phyloP scores from a whole-genome alignment of 257 asterid genomes.

The Echium plantagineum region DNA sequence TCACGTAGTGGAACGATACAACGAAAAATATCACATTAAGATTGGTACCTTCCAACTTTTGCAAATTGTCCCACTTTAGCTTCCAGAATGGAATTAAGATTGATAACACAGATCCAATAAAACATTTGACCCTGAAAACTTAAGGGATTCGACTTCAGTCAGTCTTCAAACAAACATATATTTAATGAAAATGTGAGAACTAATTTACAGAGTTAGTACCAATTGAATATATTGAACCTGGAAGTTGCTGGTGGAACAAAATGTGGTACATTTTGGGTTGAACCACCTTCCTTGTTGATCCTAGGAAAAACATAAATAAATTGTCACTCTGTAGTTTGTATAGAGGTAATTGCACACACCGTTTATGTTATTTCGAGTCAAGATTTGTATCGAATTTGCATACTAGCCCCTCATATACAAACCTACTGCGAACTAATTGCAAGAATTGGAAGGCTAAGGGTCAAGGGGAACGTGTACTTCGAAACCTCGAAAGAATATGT shows the following conservation, averaged over 20 bases:
- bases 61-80: conserved; percentile 34
- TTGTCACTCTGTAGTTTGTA: background rate
- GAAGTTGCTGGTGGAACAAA: conserved; percentile 16
- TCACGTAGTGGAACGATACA: too few species aligned
- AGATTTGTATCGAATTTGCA: too few species aligned
- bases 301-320: conserved; percentile 17
- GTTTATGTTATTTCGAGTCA: too few species aligned
- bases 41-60: conserved; percentile 43
- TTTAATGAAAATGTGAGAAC: background rate
- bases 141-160: background rate
- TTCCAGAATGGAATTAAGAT: conserved; percentile 46
- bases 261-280: conserved; percentile 9
- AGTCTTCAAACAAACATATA: background rate
- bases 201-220: conserved; percentile 20
- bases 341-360: background rate
- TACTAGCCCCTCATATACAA: too few species aligned
- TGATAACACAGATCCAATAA: conserved; percentile 40
- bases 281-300: conserved; percentile 19
- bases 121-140: conserved; percentile 48
- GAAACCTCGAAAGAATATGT: too few species aligned
- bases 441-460: too few species aligned
- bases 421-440: too few species aligned
- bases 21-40: too few species aligned
- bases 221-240: conserved; percentile 27
- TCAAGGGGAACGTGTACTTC: too few species aligned